A percentile compares a stretch with the other conserved stretches of the same genome.
These are phyloP conservation scores for Didymella sp. DNA, from an alignment of 2,329 filamentous ascomycete species.

Conservation along the genomic window DNA sequence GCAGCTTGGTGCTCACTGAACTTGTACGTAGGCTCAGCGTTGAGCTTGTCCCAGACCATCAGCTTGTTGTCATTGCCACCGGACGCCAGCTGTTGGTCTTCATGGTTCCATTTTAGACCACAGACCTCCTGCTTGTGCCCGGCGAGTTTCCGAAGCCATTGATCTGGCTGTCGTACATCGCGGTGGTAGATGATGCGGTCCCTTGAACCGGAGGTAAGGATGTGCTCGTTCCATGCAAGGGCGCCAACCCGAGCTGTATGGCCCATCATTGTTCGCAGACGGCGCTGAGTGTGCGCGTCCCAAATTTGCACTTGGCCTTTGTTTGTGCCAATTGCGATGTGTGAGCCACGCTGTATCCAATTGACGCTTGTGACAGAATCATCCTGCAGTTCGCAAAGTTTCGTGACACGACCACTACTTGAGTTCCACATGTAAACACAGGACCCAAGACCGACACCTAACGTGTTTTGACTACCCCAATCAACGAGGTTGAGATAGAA, in stretches of 20 bases:
- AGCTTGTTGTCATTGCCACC: slow-evolving; percentile 99
- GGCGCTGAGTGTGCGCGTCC: slow-evolving; percentile 87
- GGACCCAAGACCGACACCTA: slow-evolving; percentile 89
- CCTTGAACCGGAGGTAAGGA: slow-evolving; percentile 91
- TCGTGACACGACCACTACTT: slow-evolving; percentile 86
- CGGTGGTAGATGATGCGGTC: slow-evolving; percentile 95
- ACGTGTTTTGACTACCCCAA: slow-evolving; percentile 93
- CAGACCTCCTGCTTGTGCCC: slow-evolving; percentile 99
- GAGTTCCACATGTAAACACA: slow-evolving; percentile 99
- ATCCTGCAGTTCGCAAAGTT: slow-evolving; percentile 89
- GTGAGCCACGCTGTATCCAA: slow-evolving; percentile 97
- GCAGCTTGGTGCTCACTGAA: slow-evolving; percentile 95
- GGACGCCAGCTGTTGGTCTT: slow-evolving; percentile 92
- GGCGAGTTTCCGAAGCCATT: slow-evolving; percentile 84
- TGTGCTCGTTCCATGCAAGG: slow-evolving; percentile 97
- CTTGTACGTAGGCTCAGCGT: slow-evolving; percentile 89
- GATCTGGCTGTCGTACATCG: slow-evolving; percentile 90
- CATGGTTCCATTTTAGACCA: slow-evolving; percentile 94
- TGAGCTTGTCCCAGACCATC: slow-evolving; percentile 97
- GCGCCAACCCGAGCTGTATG: slow-evolving; percentile 93
- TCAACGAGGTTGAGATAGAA: slow-evolving; percentile 98
- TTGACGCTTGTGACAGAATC: slow-evolving; percentile 96
- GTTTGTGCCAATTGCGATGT: slow-evolving; percentile 92
- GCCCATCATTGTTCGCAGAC: slow-evolving; percentile 93
- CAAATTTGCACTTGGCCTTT: slow-evolving; percentile 97